These are phyloP conservation scores for Tilletia indica DNA, from an alignment of 1,284 basidiomycete species.

Conservation along the genomic window DNA sequence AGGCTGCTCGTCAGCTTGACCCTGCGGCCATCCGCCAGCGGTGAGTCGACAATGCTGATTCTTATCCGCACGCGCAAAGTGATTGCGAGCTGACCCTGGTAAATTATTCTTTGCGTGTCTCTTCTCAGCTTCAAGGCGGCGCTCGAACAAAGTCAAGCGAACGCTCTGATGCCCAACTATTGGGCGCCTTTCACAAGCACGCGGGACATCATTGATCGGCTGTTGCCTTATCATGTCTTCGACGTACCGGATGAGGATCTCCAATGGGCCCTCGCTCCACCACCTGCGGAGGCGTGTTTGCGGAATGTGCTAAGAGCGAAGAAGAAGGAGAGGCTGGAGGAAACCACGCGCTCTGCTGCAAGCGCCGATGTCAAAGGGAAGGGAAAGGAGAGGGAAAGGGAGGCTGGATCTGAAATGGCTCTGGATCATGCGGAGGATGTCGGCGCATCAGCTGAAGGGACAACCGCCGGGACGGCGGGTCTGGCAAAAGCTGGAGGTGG, in stretches of 20 bases:
- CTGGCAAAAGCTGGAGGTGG: background rate
- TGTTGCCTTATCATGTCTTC: slow-evolving; percentile 53
- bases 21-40: slow-evolving; percentile 1
- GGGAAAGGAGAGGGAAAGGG: background rate
- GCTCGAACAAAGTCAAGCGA: slow-evolving; percentile 31
- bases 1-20: background rate
- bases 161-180: slow-evolving; percentile 39
- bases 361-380: background rate
- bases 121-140: slow-evolving; percentile 2
- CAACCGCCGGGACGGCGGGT: background rate
- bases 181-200: slow-evolving; percentile 39
- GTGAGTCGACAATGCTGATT: background rate
- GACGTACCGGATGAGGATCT: slow-evolving; percentile 42
- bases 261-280: slow-evolving; percentile 8
- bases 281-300: background rate
- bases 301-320: background rate
- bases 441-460: background rate
- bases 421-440: background rate
- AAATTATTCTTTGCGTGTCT: background rate
- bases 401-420: too few relatives aligned
- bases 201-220: slow-evolving; percentile 39
- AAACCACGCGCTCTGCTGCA: background rate
- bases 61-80: too few relatives aligned
- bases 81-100: too few relatives aligned
- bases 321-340: background rate